A percentile compares a stretch with the other conserved stretches of the same genome.
Evolutionary conservation across 208 protist species (phyloP).

Genomic region (Trypanosoma avium): DNA sequence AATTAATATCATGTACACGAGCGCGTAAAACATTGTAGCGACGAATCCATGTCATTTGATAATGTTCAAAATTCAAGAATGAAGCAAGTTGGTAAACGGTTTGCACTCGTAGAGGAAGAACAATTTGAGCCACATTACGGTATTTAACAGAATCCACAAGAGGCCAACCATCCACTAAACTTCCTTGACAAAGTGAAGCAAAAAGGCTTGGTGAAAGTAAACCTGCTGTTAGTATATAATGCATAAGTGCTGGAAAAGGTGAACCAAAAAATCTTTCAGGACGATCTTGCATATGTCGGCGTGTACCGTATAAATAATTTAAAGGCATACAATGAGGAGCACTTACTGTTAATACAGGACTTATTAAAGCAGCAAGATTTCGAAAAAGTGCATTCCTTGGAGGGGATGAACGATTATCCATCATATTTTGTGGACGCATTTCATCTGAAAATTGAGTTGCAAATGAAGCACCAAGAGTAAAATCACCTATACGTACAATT

Average conservation of each 20-base stretch:
- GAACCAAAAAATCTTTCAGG: constrained; percentile 41
- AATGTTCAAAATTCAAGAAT: background rate
- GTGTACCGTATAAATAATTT: constrained; percentile 8
- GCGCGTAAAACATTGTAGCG: constrained; percentile 24
- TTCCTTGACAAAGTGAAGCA: constrained; percentile 55
- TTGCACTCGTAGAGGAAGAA: constrained; percentile 80
- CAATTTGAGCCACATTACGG: constrained; percentile 62
- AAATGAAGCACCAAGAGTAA: constrained; percentile 22
- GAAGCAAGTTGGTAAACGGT: constrained; percentile 65
- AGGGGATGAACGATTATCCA: background rate
- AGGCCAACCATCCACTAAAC: constrained; percentile 80
- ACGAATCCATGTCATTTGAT: constrained; percentile 29
- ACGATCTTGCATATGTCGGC: background rate
- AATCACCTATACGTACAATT: constrained; percentile 20
- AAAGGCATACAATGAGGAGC: constrained; percentile 18
- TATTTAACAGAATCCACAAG: constrained; percentile 77
- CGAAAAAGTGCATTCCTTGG: constrained; percentile 13
- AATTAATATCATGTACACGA: constrained; percentile 29
- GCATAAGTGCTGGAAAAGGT: constrained; percentile 56
- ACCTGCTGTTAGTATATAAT: constrained; percentile 69
- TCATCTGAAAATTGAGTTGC: constrained; percentile 13
- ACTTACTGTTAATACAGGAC: constrained; percentile 21
- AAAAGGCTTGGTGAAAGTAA: constrained; percentile 63
- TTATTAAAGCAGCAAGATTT: constrained; percentile 20
- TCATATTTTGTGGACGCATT: too few relatives aligned